Base-by-base conservation (phyloP, 768 basidiomycete species). In the Suillus variegatus region DNA sequence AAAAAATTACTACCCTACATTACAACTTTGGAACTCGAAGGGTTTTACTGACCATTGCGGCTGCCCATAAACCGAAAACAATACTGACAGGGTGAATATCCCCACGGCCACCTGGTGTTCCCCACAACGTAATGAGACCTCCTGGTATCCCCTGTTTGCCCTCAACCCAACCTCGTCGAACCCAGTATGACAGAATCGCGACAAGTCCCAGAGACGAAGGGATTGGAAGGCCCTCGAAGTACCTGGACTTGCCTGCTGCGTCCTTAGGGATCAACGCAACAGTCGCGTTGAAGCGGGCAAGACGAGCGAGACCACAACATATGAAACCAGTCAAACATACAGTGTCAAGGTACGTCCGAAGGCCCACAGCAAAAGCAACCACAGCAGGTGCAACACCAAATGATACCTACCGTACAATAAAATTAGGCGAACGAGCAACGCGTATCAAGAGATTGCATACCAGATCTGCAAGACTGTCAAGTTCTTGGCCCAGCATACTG, bases 11-110 rank as follows among this genome's bases (percentile, higher is more conserved):
- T 41, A 64, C n/a, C 32, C 52, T 58, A 49, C 60, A 41, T 84
- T 77, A 93, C 55, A 86, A 70, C 79, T 95, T 95, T 14, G 93
- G 92, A 61, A 98, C 87, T 60, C 88, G 85, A 55, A 99, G 82
- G 18, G 97, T 99, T 81, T 99, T 99, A 84, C 94, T 96, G 68
- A 99, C 93, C 97, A 99, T 99, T 57, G 93, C 91, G 18, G 95
- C 91, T 10, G 92, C 97, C 96, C 95, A 99, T 14, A 82, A 74
- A 8, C 81, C 90, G 76, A 95, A 94, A n/a, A 96, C 73, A 43
- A 93, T 67, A 72, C 88, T 88, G 49, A 89, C 88, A 46, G 86
- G 78, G 77, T 99, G 97, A 57, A 99, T 71, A 70, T 99, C 97
- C 71, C 95, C 90, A 40, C 88, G 85, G 12, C 90, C 90, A 14